phyloP scores from a whole-genome alignment of 1,284 basidiomycete species.

The Ustilago crameri region DNA sequence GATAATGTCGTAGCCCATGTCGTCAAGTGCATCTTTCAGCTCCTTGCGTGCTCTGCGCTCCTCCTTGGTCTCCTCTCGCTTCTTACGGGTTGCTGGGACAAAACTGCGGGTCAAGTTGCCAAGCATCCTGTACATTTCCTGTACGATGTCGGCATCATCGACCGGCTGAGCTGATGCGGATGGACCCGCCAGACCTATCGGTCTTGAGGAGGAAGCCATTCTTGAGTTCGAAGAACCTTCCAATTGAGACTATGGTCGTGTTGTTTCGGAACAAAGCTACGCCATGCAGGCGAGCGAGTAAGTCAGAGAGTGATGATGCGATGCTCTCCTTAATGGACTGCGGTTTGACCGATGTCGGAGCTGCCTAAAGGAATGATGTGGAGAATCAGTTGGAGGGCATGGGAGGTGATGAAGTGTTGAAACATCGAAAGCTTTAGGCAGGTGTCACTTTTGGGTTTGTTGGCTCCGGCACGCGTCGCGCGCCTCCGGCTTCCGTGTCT shows the following conservation, averaged over 20 bases:
- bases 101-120: constrained; percentile 50
- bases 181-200: constrained; percentile 7
- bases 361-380: background rate
- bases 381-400: background rate
- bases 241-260: too few relatives aligned
- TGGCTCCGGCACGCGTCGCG: constrained; percentile 1
- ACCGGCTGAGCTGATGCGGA: constrained; percentile 13
- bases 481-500: constrained; percentile 1
- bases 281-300: too few relatives aligned
- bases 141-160: constrained; percentile 43
- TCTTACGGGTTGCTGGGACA: constrained; percentile 48
- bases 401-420: background rate
- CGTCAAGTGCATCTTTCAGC: constrained; percentile 47
- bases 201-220: constrained; percentile 26
- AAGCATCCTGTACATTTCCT: constrained; percentile 45
- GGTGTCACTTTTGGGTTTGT: background rate
- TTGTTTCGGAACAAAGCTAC: too few relatives aligned
- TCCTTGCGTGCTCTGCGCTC: constrained; percentile 38
- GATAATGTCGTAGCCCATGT: constrained; percentile 51
- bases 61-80: constrained; percentile 41
- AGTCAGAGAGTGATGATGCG: too few relatives aligned
- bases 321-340: too few relatives aligned
- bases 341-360: too few relatives aligned
- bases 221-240: background rate
- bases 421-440: background rate